These are phyloP conservation scores for Lentinus brumalis DNA, from an alignment of 768 basidiomycete genomes.

Conservation along the genomic window DNA sequence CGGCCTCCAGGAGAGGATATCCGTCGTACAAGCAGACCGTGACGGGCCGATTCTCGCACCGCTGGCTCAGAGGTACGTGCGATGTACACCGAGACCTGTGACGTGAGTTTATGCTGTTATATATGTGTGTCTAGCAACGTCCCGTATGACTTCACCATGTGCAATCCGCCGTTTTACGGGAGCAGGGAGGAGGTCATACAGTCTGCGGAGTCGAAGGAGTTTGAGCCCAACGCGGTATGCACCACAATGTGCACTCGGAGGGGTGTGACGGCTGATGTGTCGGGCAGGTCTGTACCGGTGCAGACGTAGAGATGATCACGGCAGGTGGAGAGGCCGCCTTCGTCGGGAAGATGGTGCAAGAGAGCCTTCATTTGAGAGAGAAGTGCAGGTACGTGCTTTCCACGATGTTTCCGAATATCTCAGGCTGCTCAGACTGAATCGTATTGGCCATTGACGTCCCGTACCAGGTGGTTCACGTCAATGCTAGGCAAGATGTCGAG, in stretches of 20 bases:
- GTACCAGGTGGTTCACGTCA: constrained; percentile 84
- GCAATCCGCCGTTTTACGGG: constrained; percentile 96
- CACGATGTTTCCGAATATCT: too few species aligned
- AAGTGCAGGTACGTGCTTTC: constrained; percentile 56
- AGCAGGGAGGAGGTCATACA: constrained; percentile 64
- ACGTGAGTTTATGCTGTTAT: not conserved
- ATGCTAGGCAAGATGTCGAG: constrained; percentile 89
- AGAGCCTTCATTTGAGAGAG: constrained; percentile 55
- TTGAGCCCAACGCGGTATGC: constrained; percentile 69
- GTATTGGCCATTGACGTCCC: not conserved
- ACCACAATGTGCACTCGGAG: not conserved
- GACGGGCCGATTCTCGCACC: constrained; percentile 51
- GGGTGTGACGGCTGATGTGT: not conserved
- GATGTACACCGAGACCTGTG: not conserved
- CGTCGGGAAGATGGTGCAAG: constrained; percentile 72
- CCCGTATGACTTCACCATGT: constrained; percentile 79
- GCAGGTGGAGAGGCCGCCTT: constrained; percentile 84
- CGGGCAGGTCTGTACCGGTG: constrained; percentile 79
- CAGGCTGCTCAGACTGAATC: not conserved
- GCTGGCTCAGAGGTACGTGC: constrained; percentile 24
- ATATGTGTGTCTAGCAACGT: not conserved
- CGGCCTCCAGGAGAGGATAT: constrained; percentile 51
- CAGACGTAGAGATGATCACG: constrained; percentile 87
- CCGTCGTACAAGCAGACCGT: constrained; percentile 41
- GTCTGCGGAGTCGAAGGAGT: constrained; percentile 64